phyloP scores from a whole-genome alignment of 805 yeast genomes.

The Cyberlindnera mycetangii region DNA sequence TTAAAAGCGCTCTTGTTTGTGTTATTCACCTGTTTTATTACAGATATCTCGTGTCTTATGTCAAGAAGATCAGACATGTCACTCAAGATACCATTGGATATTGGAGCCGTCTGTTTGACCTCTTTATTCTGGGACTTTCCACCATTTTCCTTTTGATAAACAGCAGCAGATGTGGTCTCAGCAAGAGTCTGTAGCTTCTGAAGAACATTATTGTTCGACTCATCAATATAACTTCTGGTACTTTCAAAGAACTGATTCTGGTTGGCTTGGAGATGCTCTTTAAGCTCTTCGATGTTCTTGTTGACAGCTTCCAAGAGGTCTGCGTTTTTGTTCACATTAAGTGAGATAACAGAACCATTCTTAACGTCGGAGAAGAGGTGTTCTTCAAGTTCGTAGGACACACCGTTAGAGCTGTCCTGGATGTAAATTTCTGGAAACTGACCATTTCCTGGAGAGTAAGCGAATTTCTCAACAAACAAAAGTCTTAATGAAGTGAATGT shows the following conservation, averaged over 20 bases:
- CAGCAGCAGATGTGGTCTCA: constrained; percentile 11
- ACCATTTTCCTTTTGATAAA: not conserved
- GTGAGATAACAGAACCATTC: constrained; percentile 56
- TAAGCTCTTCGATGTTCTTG: constrained; percentile 21
- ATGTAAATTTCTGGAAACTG: constrained; percentile 78
- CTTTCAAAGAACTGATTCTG: constrained; percentile 16
- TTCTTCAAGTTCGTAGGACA: constrained; percentile 82
- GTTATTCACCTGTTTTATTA: constrained; percentile 53
- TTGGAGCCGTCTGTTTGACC: not conserved
- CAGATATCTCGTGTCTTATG: constrained; percentile 56
- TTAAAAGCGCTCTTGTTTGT: constrained; percentile 42
- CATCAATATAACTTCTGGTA: constrained; percentile 26
- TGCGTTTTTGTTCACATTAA: constrained; percentile 45
- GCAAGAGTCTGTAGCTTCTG: constrained; percentile 17
- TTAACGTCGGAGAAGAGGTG: constrained; percentile 52
- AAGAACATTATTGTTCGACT: constrained; percentile 19
- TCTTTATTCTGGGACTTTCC: not conserved
- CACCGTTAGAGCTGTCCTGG: constrained; percentile 53
- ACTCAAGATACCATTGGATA: constrained; percentile 5
- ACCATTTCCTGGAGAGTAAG: constrained; percentile 70
- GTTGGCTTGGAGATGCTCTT: constrained; percentile 13
- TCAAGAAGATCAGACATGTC: constrained; percentile 32
- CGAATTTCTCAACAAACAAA: constrained; percentile 82
- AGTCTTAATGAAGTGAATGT: constrained; percentile 51
- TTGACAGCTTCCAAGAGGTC: constrained; percentile 16